phyloP scores from a whole-genome alignment of 148 eudicot genomes.

The Heliamphora exappendiculata region DNA sequence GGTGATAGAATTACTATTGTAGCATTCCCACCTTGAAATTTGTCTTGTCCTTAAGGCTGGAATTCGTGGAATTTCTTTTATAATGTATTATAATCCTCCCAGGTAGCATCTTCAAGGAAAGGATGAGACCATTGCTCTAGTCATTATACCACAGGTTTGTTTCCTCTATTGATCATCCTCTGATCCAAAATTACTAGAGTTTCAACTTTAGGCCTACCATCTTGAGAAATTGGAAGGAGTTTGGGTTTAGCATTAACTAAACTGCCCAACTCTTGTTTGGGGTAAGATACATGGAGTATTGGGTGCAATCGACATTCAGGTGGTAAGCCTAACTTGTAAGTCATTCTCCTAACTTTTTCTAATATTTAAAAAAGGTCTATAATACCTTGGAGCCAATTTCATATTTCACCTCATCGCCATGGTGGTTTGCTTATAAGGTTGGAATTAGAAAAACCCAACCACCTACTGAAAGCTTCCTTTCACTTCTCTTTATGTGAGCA shows the following conservation, averaged over 20 bases:
- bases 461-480: not conserved
- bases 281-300: too few relatives aligned
- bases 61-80: not conserved
- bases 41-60: not conserved
- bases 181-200: not conserved
- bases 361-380: not conserved
- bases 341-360: not conserved
- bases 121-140: not conserved
- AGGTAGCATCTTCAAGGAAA: not conserved
- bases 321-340: not conserved
- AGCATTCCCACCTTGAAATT: not conserved
- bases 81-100: not conserved
- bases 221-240: not conserved
- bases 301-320: not conserved
- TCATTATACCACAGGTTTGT: not conserved
- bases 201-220: not conserved
- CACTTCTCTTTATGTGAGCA: not conserved
- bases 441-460: not conserved
- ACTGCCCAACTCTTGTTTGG: too few relatives aligned
- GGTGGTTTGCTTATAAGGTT: not conserved
- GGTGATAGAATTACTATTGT: too few relatives aligned
- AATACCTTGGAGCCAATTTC: not conserved
- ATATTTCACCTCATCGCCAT: not conserved
- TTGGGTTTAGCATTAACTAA: not conserved
- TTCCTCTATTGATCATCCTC: not conserved